These are phyloP conservation scores for Kwoniella dendrophila DNA, from an alignment of 768 basidiomycete species.

Conservation along the genomic window DNA sequence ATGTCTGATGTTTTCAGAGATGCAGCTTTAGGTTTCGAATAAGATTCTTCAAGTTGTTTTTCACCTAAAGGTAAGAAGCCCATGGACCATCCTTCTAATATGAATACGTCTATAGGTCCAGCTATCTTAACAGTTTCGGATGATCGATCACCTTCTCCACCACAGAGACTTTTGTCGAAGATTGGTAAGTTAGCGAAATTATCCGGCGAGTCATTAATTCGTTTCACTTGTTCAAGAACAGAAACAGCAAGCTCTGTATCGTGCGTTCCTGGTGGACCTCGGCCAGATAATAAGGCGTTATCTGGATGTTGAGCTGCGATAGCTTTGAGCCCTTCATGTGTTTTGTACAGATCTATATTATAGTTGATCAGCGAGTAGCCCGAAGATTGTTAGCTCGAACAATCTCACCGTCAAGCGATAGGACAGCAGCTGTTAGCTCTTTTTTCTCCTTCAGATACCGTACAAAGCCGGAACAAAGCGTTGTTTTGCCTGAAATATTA, in stretches of 20 bases:
- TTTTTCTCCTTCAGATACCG: slow-evolving; percentile 50
- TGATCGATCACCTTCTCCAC: slow-evolving; percentile 81
- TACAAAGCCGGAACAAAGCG: slow-evolving; percentile 67
- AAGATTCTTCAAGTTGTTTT: slow-evolving; percentile 7
- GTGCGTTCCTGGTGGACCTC: slow-evolving; percentile 93
- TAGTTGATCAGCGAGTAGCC: slow-evolving; percentile 59
- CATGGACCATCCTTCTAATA: slow-evolving; percentile 95
- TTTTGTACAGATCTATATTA: slow-evolving; percentile 74
- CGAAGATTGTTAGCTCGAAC: not conserved
- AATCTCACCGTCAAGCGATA: slow-evolving; percentile 55
- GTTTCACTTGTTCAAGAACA: slow-evolving; percentile 62
- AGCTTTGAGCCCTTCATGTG: slow-evolving; percentile 64
- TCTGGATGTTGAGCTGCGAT: slow-evolving; percentile 64
- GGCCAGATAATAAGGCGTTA: slow-evolving; percentile 73
- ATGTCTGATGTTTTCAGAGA: slow-evolving; percentile 14
- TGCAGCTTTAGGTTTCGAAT: slow-evolving; percentile 20
- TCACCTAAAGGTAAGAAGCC: slow-evolving; percentile 59
- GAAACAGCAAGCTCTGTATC: slow-evolving; percentile 69
- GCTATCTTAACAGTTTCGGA: slow-evolving; percentile 60
- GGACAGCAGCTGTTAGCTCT: slow-evolving; percentile 41
- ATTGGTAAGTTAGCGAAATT: slow-evolving; percentile 56
- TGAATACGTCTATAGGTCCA: slow-evolving; percentile 72
- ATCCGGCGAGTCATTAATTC: slow-evolving; percentile 52
- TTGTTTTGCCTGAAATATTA: slow-evolving; percentile 80
- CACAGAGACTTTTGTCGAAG: slow-evolving; percentile 82